Conservation (phyloP, 495 filamentous ascomycete genomes). For the Podospora tetraspora region DNA sequence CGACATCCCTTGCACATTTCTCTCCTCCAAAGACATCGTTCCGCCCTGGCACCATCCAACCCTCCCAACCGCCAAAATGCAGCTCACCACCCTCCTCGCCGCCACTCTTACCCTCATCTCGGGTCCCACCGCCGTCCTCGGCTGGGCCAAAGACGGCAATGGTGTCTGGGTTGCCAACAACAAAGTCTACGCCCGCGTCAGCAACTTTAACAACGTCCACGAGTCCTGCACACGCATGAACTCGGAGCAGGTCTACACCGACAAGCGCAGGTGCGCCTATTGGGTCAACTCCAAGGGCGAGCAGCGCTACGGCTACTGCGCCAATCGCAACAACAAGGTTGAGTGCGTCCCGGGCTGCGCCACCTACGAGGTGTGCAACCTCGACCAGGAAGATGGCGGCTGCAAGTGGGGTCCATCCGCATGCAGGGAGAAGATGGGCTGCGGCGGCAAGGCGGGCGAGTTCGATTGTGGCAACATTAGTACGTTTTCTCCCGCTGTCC, state of each 20-base stretch:
- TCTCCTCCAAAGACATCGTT: not conserved
- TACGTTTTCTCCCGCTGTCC: not conserved
- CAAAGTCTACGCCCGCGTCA: not conserved
- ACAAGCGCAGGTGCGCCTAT: not conserved
- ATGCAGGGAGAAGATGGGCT: not conserved
- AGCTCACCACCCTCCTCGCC: slow-evolving; percentile 3
- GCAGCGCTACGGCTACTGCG: not conserved
- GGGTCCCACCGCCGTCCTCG: slow-evolving; percentile 4
- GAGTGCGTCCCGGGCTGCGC: not conserved
- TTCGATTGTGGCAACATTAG: not conserved
- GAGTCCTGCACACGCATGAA: slow-evolving; percentile 7
- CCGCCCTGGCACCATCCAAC: not conserved
- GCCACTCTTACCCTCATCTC: not conserved
- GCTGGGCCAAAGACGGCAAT: slow-evolving; percentile 5
- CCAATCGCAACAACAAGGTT: not conserved
- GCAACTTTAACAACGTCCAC: slow-evolving; percentile 9
- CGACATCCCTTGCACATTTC: not conserved
- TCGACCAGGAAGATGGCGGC: not conserved
- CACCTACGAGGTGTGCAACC: slow-evolving; percentile 1
- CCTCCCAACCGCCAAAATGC: not conserved
- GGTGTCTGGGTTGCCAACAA: slow-evolving; percentile 7
- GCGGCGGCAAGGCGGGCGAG: not conserved
- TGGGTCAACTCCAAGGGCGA: slow-evolving; percentile 4
- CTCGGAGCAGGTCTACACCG: not conserved
- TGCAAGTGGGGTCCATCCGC: not conserved